These are phyloP conservation scores for Stemphylium vesicarium DNA, from an alignment of 2,329 filamentous ascomycete genomes.

Conservation along the genomic window DNA sequence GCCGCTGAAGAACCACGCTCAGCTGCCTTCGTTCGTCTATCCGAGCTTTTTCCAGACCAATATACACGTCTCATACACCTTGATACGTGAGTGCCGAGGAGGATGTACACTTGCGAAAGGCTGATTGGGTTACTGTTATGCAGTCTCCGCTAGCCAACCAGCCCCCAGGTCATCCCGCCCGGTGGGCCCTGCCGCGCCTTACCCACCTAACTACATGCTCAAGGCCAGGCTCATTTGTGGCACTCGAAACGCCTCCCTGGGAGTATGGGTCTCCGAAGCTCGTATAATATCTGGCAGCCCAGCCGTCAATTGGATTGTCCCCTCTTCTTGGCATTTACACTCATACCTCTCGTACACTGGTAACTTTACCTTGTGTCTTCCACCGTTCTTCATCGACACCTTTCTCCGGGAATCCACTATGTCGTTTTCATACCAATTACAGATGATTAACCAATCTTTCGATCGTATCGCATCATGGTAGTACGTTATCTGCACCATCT, in stretches of 20 bases:
- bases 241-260: conserved; percentile 19
- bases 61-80: not conserved
- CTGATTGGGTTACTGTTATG: conserved; percentile 20
- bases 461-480: conserved; percentile 44
- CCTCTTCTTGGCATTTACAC: not conserved
- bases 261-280: conserved; percentile 15
- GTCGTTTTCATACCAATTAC: conserved; percentile 41
- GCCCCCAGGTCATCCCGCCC: conserved; percentile 13
- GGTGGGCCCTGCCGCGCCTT: conserved; percentile 24
- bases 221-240: conserved; percentile 23
- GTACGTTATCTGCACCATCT: conserved; percentile 19
- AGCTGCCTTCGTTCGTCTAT: no score
- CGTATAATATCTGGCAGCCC: conserved; percentile 25
- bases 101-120: not conserved
- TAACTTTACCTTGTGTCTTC: not conserved
- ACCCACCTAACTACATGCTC: conserved; percentile 28
- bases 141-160: conserved; percentile 13
- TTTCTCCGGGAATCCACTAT: conserved; percentile 17
- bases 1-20: no score
- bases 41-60: not conserved
- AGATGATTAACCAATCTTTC: conserved; percentile 43
- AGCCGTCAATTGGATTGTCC: conserved; percentile 5
- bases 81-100: not conserved
- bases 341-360: not conserved
- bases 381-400: not conserved